These are phyloP conservation scores for Curvularia sp. DNA, from an alignment of 2,329 filamentous ascomycete genomes.

Conservation along the genomic window DNA sequence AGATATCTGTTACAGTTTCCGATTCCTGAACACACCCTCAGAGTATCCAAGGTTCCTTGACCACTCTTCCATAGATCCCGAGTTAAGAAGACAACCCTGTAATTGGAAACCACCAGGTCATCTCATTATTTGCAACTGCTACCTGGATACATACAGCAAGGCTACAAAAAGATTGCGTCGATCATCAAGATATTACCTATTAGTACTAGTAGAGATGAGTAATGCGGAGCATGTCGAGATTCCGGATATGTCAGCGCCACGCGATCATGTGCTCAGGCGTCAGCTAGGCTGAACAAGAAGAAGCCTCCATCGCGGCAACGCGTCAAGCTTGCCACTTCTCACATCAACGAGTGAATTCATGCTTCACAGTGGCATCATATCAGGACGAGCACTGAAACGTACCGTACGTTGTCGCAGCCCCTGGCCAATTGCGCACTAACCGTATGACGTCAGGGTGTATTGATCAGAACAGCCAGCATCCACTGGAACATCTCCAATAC, in stretches of 20 bases:
- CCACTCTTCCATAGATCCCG: background rate
- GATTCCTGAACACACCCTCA: background rate
- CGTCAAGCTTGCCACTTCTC: constrained; percentile 23
- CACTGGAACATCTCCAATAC: background rate
- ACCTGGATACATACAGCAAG: background rate
- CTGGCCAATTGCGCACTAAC: constrained; percentile 56
- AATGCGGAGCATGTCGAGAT: constrained; percentile 12
- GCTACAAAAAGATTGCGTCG: background rate
- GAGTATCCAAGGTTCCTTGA: background rate
- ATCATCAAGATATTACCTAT: background rate
- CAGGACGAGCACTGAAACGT: background rate
- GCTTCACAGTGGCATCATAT: background rate
- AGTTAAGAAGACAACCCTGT: background rate
- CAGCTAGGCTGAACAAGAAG: constrained; percentile 17
- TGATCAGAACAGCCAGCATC: constrained; percentile 6
- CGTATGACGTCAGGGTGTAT: constrained; percentile 34
- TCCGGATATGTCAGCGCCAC: constrained; percentile 34
- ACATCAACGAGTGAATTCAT: constrained; percentile 11
- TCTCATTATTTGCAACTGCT: background rate
- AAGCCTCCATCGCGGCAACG: constrained; percentile 20
- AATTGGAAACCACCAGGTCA: background rate
- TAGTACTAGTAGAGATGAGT: background rate
- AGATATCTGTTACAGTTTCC: background rate
- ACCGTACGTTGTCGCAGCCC: constrained; percentile 13
- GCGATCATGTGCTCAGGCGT: constrained; percentile 41